Percentiles rank a stretch among this genome's conserved stretches.
phyloP scores from a whole-genome alignment of 192 early-diverging fungal species.

The Martensiomyces pterosporus region DNA sequence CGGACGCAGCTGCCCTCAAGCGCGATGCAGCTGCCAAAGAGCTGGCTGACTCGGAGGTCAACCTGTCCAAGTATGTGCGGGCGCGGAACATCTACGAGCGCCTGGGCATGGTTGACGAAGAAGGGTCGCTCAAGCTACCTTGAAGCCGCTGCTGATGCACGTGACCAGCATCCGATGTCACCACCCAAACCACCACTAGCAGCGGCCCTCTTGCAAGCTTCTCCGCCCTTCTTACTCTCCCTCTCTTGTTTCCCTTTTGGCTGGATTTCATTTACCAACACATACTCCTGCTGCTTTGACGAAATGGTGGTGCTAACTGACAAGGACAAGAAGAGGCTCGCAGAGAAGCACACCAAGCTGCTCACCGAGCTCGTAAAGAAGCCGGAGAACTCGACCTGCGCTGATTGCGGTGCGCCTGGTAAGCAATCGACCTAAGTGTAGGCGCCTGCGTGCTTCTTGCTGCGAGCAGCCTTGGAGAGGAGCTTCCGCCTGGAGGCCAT shows the following conservation, averaged over 20 bases:
- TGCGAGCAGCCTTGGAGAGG: no score
- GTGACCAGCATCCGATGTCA: no score
- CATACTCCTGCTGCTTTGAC: background rate
- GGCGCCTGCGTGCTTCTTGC: no score
- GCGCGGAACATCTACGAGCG: slow-evolving; percentile 24
- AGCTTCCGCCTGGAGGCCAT: no score
- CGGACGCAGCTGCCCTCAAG: no score
- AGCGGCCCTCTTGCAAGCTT: no score
- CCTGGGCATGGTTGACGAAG: slow-evolving; percentile 13
- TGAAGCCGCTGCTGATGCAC: slow-evolving; percentile 1
- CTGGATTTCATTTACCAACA: background rate
- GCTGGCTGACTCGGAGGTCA: slow-evolving; percentile 23
- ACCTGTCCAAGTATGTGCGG: slow-evolving; percentile 22
- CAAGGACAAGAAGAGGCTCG: slow-evolving; percentile 59
- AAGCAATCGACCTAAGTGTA: slow-evolving; percentile 10
- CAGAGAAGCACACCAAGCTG: slow-evolving; percentile 66
- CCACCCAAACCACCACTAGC: no score
- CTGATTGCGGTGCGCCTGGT: slow-evolving; percentile 73
- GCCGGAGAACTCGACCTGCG: slow-evolving; percentile 67
- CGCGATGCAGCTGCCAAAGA: slow-evolving; percentile 19
- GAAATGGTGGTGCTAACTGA: slow-evolving; percentile 44
- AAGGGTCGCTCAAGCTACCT: slow-evolving; percentile 24
- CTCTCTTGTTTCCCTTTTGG: background rate
- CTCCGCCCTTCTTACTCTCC: background rate
- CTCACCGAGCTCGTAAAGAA: slow-evolving; percentile 65